Percentiles rank a stretch among this genome's conserved stretches.
phyloP scores from a whole-genome alignment of 345 rosid genomes.

The Camelina sativa region DNA sequence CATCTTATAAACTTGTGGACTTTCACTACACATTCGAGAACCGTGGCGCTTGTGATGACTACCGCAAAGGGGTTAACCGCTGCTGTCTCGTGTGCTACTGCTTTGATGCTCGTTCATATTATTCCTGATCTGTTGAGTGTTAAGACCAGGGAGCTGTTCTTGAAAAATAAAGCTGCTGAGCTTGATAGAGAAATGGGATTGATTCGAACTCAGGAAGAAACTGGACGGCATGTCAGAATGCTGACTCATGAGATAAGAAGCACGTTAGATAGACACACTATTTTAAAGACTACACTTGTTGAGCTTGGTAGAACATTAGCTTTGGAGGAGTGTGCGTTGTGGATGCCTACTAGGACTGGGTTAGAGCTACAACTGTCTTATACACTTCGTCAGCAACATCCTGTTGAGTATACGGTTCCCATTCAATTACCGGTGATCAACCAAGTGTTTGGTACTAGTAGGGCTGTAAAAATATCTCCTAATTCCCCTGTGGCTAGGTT shows the following conservation, averaged over 20 bases:
- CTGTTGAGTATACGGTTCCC: conserved; percentile 90
- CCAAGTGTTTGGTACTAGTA: conserved; percentile 77
- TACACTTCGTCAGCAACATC: conserved; percentile 93
- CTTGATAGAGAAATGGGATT: conserved; percentile 98
- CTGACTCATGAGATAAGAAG: conserved; percentile 93
- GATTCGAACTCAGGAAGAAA: conserved; percentile 96
- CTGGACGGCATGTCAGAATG: conserved; percentile 98
- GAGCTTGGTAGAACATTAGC: conserved; percentile 91
- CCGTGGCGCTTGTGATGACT: conserved; percentile 87
- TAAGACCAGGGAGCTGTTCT: conserved; percentile 83
- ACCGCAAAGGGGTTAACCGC: conserved; percentile 83
- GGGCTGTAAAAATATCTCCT: conserved; percentile 83
- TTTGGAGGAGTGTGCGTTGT: conserved; percentile 94
- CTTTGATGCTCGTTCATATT: conserved; percentile 97
- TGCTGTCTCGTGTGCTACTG: conserved; percentile 88
- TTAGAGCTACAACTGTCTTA: conserved; percentile 93
- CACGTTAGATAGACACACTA: conserved; percentile 94
- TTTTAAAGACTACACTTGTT: conserved; percentile 87
- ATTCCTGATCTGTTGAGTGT: conserved; percentile 93
- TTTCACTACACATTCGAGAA: conserved; percentile 66
- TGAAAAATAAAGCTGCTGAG: conserved; percentile 97
- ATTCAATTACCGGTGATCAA: conserved; percentile 93
- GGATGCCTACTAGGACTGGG: conserved; percentile 99
- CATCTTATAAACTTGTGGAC: conserved; percentile 98
- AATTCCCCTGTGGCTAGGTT: conserved; percentile 86